A percentile compares a stretch with the other conserved stretches of the same genome.
Evolutionary conservation across 2,329 filamentous ascomycete species (phyloP).

Genomic region (Colletotrichum sp.): DNA sequence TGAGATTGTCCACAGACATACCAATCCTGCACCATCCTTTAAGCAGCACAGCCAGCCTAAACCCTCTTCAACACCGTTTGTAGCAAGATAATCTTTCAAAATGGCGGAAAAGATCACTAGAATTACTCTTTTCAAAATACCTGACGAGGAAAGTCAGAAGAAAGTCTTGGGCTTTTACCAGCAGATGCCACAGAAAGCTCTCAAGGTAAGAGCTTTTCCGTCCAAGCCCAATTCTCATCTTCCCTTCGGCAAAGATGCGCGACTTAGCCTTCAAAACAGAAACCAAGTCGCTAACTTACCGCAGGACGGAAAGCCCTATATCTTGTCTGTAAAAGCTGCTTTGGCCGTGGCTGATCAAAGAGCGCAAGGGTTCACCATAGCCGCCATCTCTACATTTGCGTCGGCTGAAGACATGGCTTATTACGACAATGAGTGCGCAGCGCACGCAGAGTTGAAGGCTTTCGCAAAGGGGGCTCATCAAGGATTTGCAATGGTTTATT

Average conservation of each 20-base stretch:
- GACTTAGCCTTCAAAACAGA: not conserved
- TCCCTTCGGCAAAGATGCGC: not conserved
- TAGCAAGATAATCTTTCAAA: not conserved
- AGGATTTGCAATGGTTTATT: slow-evolving; percentile 58
- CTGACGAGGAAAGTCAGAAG: slow-evolving; percentile 32
- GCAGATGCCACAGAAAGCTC: slow-evolving; percentile 32
- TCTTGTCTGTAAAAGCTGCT: slow-evolving; percentile 54
- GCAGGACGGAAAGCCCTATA: slow-evolving; percentile 68
- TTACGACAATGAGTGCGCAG: slow-evolving; percentile 56
- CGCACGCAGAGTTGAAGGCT: slow-evolving; percentile 34
- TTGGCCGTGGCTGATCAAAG: slow-evolving; percentile 57
- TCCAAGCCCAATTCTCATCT: not conserved
- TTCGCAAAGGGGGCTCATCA: slow-evolving; percentile 35
- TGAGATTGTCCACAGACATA: not conserved
- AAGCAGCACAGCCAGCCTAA: not conserved
- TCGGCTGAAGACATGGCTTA: slow-evolving; percentile 65
- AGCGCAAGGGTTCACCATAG: slow-evolving; percentile 63
- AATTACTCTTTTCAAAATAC: slow-evolving; percentile 45
- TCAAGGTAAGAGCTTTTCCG: slow-evolving; percentile 30
- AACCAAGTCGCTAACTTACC: not conserved
- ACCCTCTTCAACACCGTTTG: not conserved
- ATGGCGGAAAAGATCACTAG: slow-evolving; percentile 26
- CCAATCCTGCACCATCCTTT: not conserved
- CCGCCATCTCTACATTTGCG: slow-evolving; percentile 60
- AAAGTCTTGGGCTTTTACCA: slow-evolving; percentile 35